Base-by-base conservation (phyloP, 345 rosid genomes). In the Leavenworthia alabamica region DNA sequence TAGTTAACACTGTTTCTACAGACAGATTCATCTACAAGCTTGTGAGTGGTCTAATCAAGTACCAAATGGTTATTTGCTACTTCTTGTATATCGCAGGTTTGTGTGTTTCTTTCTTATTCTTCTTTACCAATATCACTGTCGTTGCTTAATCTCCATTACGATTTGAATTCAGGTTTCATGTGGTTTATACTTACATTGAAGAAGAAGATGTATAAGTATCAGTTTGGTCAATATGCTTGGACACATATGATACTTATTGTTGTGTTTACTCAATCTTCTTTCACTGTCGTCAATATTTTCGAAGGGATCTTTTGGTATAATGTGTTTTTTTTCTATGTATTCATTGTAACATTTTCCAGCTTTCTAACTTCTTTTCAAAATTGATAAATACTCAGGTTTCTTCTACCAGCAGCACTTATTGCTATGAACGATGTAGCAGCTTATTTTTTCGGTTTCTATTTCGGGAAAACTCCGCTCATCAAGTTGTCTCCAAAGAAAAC, bases 151-250 rank as follows among this genome's bases (percentile, higher is more conserved):
- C 4, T 4, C 44, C 20, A 3, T 14, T 15, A 36, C 16, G 23
- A 26, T 3, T 9, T 67, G 41, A n/a, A 13, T 19, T 72, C 74
- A 89, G 96, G 98, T 59, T 84, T 93, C 73, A 82, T 93, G 81
- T 93, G 99, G 99, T 93, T 93, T 80, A 89, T 93, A 56, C 85
- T 89, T 53, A 80, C 97, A 41, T 64, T 92, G 62, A 89, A 93
- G 86, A 89, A 79, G 81, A 93, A 85, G 84, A 80, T 85, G 93
- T 93, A 89, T 83, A 89, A 85, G 78, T 93, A 93, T 82, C 99
- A 93, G 79, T 89, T 93, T 84, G 82, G 96, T 67, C 99, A 93
- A 70, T 89, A 82, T 42, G 96, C 99, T 23, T 93, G 99, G 99
- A 93, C 97, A 9, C 99, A 93, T 72, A 92, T 93, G 99, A 93